Percentiles rank a stretch among this genome's conserved stretches.
Evolutionary conservation across 2,329 filamentous ascomycete species (phyloP).

Genomic region (Nannizziopsis arthrosporioides): DNA sequence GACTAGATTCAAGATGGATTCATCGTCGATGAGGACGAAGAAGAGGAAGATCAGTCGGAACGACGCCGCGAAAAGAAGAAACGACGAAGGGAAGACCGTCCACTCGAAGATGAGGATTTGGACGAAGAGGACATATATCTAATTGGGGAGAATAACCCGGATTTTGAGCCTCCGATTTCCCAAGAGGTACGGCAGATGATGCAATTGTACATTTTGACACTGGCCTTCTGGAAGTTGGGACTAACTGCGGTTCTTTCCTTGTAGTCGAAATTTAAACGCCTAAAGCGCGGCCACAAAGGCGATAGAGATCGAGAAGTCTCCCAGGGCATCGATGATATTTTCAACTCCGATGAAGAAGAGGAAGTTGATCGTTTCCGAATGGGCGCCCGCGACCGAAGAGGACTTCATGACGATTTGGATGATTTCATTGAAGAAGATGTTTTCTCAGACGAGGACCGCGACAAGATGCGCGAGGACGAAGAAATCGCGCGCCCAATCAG

Average conservation of each 20-base stretch:
- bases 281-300: constrained; percentile 78
- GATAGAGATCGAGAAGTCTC: constrained; percentile 50
- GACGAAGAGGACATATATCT: constrained; percentile 95
- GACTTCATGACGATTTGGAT: constrained; percentile 67
- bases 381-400: constrained; percentile 41
- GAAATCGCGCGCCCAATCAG: constrained; percentile 75
- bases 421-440: constrained; percentile 97
- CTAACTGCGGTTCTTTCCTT: constrained; percentile 4
- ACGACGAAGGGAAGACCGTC: constrained; percentile 62
- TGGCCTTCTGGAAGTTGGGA: background rate
- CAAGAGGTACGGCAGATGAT: constrained; percentile 49
- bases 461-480: constrained; percentile 67
- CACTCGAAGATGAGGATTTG: constrained; percentile 69
- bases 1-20: constrained; percentile 78
- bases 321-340: constrained; percentile 79
- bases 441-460: constrained; percentile 69
- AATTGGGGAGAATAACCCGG: constrained; percentile 71
- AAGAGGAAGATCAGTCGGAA: constrained; percentile 55
- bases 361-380: constrained; percentile 39
- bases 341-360: constrained; percentile 85
- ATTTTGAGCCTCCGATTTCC: constrained; percentile 54
- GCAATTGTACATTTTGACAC: background rate
- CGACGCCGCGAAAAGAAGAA: constrained; percentile 59
- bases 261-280: constrained; percentile 78
- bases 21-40: constrained; percentile 85